Evolutionary conservation across 2,329 filamentous ascomycete species (phyloP), one percentile per base, ranked within the genome.

Genomic region (Diaporthe citriasiana): DNA sequence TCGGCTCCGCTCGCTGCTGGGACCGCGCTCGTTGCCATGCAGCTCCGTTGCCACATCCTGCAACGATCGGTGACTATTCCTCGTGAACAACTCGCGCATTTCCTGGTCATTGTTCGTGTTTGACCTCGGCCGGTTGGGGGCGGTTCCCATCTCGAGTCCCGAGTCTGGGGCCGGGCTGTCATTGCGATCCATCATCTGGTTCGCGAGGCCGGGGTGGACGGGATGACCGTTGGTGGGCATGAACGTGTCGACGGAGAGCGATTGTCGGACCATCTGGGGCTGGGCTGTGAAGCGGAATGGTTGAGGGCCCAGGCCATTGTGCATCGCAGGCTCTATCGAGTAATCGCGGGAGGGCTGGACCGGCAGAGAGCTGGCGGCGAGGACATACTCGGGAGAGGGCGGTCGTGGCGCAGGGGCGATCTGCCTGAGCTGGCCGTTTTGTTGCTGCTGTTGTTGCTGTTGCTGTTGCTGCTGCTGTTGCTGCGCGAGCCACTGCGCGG

Each of bases 41-140:
- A 95, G 88, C 82, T 95, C 93, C 45, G 88, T 87, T 4, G 94
- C 94, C 22, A 96, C 92, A 12, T 95, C 93, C 77, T 91, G 89
- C 35, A 96, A 83, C 40, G 84, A 88, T 42, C 93, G 90, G 76
- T 91, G 88, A 76, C 90, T 90, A 80, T 95, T 95, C 72, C 88
- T 86, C n/a, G 87, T 84, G 76, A 94, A 93, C 66, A 96, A 87
- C 79, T 94, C 92, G 56, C 93, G 89, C 88, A 96, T 92, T 82
- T 96, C 94, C 74, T 93, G 87, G 82, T 95, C 94, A 78, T 95
- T 95, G 77, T 94, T 94, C 3, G 93, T 93, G 76, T 91, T 95
- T 22, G 93, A 92, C 65, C 92, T 89, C 38, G 89, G 87, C 38
- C 89, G 87, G 81, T 90, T 93, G 45, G 88, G 83, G 51, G 87